Evolutionary conservation across 2,329 filamentous ascomycete species (phyloP).

Genomic region (Torrubiellomyces zombiae): DNA sequence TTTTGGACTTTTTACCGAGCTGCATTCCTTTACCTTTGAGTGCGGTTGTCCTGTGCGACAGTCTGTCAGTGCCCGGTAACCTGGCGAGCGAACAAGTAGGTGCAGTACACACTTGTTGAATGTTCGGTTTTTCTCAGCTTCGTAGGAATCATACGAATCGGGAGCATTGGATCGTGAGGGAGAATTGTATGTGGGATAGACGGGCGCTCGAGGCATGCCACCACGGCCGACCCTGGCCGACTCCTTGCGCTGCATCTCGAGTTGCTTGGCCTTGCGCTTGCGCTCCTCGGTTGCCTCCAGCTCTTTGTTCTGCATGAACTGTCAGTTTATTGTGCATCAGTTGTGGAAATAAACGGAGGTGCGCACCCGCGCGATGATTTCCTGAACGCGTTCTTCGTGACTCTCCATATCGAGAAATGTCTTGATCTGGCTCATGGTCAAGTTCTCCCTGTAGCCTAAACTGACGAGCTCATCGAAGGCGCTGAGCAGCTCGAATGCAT

Average conservation of each 20-base stretch:
- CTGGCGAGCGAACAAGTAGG: neutral
- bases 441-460: constrained; percentile 86
- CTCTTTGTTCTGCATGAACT: constrained; percentile 67
- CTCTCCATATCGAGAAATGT: constrained; percentile 99
- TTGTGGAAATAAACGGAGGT: no score
- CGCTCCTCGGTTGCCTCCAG: constrained; percentile 95
- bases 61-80: neutral
- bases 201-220: constrained; percentile 53
- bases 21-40: constrained; percentile 97
- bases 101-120: constrained; percentile 50
- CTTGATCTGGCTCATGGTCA: constrained; percentile 94
- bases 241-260: constrained; percentile 98
- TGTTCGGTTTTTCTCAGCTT: constrained; percentile 92
- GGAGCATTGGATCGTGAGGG: constrained; percentile 56
- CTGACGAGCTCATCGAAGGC: constrained; percentile 97
- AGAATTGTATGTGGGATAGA: constrained; percentile 79
- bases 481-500: constrained; percentile 90
- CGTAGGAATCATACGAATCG: constrained; percentile 84
- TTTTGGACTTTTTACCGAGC: constrained; percentile 96
- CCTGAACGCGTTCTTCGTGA: constrained; percentile 96
- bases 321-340: constrained; percentile 10
- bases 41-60: constrained; percentile 33
- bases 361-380: constrained; percentile 82
- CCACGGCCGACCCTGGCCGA: constrained; percentile 60
- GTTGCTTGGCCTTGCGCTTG: constrained; percentile 95